phyloP scores from a whole-genome alignment of 768 basidiomycete genomes.

The Candolleomyces efflorescens region DNA sequence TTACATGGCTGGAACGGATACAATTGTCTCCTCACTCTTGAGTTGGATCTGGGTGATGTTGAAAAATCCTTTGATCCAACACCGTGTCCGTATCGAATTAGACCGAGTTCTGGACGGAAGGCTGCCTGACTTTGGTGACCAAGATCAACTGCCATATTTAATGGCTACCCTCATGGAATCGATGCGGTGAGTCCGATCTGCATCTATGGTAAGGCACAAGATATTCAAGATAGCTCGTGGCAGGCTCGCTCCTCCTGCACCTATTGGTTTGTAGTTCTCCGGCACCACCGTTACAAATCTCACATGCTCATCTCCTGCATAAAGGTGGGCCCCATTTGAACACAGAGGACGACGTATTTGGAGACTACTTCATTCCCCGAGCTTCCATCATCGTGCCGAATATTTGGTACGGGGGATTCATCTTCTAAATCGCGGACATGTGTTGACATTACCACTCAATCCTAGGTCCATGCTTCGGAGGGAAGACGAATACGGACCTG shows the following conservation, averaged over 20 bases:
- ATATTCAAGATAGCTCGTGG: no score
- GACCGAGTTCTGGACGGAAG: conserved; percentile 29
- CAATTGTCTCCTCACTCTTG: conserved; percentile 21
- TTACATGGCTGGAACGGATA: conserved; percentile 24
- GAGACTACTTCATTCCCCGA: conserved; percentile 27
- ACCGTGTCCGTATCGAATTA: conserved; percentile 33
- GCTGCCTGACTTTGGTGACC: conserved; percentile 35
- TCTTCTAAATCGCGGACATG: no score
- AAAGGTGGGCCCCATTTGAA: conserved; percentile 26
- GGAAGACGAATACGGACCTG: conserved; percentile 31
- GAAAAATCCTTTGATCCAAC: conserved; percentile 31
- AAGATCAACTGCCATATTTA: conserved; percentile 33
- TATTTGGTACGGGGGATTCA: conserved; percentile 17
- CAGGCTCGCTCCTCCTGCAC: no score
- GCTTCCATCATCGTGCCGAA: conserved; percentile 25
- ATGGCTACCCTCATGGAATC: conserved; percentile 33
- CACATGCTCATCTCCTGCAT: no score
- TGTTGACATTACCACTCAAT: background rate
- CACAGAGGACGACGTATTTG: conserved; percentile 33
- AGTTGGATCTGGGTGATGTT: conserved; percentile 37
- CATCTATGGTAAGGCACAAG: no score
- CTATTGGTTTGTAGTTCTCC: no score
- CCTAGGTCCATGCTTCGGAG: conserved; percentile 37
- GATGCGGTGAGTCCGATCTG: conserved; percentile 14
- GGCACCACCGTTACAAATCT: no score